Base-by-base conservation (phyloP, 768 basidiomycete genomes). In the Tricholoma furcatifolium region DNA sequence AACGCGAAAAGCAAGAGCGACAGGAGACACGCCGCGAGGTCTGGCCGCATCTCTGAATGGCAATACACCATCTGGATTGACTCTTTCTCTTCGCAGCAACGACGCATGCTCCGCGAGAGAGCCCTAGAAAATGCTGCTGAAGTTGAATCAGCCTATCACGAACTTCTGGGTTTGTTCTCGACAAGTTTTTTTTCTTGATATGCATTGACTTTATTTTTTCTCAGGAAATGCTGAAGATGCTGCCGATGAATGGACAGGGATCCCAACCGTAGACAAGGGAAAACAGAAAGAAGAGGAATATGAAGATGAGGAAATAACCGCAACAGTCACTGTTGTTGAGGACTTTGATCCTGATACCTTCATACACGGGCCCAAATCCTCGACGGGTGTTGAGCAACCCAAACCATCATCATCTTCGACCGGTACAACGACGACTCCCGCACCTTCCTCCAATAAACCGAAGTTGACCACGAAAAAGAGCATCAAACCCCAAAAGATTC, bases 241-340 rank as follows among this genome's bases (percentile, higher is more conserved):
- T 27, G 79, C 74, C 15, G 79, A 74, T 14, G 78, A 78, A 61
- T 80, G 83, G 76, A 49, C 59, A 12, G 82, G 80, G 20, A 72
- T 80, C 50, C 64, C 67, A 11, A 60, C 63, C 42, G 52, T 65
- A 59, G 61, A 32, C 59, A 66, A 60, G 60, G 69, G 64, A 53
- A 69, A 65, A 57, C 69, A 76, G 62, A 73, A 77, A 47, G 84
- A 85, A 50, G 80, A 83, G 65, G 86, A 89, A 65, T 95, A 84
- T 58, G 87, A 90, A 60, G 87, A 87, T 59, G 91, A 93, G 62
- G 87, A 94, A 63, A 80, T 87, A 55, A 76, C 91, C 30, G 91
- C 94, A 41, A 92, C 89, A 15, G 93, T 97, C 41, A 94, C 93
- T 14, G 85, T 97, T 45, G 85, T 91, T 12, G 91, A 97, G 65